phyloP scores from a whole-genome alignment of 2,329 filamentous ascomycete species.

The Pyrenochaeta sp. region DNA sequence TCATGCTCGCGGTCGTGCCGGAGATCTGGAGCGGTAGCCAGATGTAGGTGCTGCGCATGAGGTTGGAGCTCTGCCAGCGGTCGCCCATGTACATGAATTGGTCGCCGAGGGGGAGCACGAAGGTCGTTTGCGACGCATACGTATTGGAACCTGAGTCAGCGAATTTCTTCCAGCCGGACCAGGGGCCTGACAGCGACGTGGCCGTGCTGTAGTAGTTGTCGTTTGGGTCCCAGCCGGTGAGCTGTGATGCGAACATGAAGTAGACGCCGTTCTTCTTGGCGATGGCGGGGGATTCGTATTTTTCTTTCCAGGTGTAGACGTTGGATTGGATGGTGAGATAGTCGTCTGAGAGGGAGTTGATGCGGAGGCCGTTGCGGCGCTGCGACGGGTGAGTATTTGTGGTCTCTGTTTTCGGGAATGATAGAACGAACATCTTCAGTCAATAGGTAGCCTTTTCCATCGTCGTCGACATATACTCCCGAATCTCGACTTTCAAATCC shows the following conservation, averaged over 20 bases:
- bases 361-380: slow-evolving; percentile 65
- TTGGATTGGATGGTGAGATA: slow-evolving; percentile 61
- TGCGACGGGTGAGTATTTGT: slow-evolving; percentile 32
- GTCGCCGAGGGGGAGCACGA: slow-evolving; percentile 59
- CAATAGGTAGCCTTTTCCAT: slow-evolving; percentile 67
- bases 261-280: slow-evolving; percentile 67
- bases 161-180: slow-evolving; percentile 68
- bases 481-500: slow-evolving; percentile 64
- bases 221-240: slow-evolving; percentile 63
- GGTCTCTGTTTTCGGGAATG: not conserved
- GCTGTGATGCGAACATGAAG: slow-evolving; percentile 68
- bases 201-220: slow-evolving; percentile 71
- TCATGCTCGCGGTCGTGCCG: slow-evolving; percentile 59
- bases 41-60: slow-evolving; percentile 68
- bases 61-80: slow-evolving; percentile 68
- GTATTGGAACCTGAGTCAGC: slow-evolving; percentile 65
- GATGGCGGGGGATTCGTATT: slow-evolving; percentile 69
- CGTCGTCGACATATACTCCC: slow-evolving; percentile 68
- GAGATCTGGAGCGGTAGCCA: slow-evolving; percentile 68
- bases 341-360: slow-evolving; percentile 63
- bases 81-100: slow-evolving; percentile 70
- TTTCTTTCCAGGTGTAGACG: slow-evolving; percentile 62
- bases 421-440: slow-evolving; percentile 63
- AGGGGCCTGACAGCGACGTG: slow-evolving; percentile 64
- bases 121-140: slow-evolving; percentile 67